Conservation (phyloP, 352 stramenopile genomes). For the Pythium phragmitis region DNA sequence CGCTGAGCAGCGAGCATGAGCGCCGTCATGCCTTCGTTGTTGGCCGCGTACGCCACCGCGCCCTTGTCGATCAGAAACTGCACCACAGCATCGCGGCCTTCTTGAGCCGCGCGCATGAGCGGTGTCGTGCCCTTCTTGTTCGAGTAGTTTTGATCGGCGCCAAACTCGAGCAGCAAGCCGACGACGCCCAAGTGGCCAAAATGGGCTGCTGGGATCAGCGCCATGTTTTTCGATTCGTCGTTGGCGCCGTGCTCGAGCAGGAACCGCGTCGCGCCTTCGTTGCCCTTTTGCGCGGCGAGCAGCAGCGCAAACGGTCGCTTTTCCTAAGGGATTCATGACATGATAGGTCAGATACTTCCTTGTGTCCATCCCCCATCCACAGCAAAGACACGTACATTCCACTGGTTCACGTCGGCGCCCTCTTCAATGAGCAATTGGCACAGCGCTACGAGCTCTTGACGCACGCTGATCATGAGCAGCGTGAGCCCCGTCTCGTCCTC, state of each 20-base stretch:
- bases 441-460: conserved; percentile 52
- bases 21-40: conserved; percentile 89
- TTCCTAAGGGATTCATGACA: conserved; percentile 32
- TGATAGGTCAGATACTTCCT: not conserved
- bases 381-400: conserved; percentile 47
- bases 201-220: conserved; percentile 80
- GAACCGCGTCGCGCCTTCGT: conserved; percentile 68
- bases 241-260: conserved; percentile 65
- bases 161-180: conserved; percentile 62
- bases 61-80: conserved; percentile 71
- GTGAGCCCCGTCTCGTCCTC: conserved; percentile 84
- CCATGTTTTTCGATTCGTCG: conserved; percentile 84
- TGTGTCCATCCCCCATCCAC: not conserved
- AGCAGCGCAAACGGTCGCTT: conserved; percentile 80
- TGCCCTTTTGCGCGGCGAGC: conserved; percentile 81
- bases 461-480: conserved; percentile 79
- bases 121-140: conserved; percentile 89
- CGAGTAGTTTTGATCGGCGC: conserved; percentile 76
- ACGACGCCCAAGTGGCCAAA: conserved; percentile 82
- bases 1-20: conserved; percentile 85
- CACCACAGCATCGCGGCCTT: conserved; percentile 78
- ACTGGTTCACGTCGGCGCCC: conserved; percentile 80
- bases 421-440: conserved; percentile 65
- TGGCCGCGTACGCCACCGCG: conserved; percentile 68
- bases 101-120: conserved; percentile 83